Conservation (phyloP, 1,139 yeast genomes). For the Lizanozyma gosingica region DNA sequence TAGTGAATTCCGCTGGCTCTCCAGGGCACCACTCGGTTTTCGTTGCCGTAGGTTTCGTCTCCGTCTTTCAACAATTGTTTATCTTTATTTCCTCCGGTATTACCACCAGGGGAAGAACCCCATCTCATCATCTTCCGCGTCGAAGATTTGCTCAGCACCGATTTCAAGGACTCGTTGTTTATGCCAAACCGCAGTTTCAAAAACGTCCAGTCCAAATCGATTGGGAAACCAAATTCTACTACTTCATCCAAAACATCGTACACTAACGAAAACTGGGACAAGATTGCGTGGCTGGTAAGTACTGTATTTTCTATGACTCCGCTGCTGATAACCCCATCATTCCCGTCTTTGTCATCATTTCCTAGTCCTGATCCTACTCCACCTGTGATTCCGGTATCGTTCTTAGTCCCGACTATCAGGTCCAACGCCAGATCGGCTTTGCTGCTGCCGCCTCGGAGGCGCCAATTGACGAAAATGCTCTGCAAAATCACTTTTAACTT, state of each 20-base stretch:
- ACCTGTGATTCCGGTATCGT: conserved; percentile 1
- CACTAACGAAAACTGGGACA: conserved; percentile 55
- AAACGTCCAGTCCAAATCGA: conserved; percentile 50
- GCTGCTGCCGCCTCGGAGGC: conserved; percentile 5
- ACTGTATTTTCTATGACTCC: neutral
- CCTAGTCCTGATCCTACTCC: neutral
- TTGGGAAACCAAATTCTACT: conserved; percentile 78
- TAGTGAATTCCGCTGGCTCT: conserved; percentile 65
- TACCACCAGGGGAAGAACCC: neutral
- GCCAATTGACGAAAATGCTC: conserved; percentile 10
- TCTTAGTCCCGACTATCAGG: conserved; percentile 1
- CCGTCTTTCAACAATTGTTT: neutral
- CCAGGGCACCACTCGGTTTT: conserved; percentile 43
- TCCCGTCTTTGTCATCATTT: conserved; percentile 9
- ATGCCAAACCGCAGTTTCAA: conserved; percentile 24
- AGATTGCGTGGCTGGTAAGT: conserved; percentile 21
- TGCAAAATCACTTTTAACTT: conserved; percentile 42
- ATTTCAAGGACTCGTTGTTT: neutral
- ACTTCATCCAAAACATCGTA: conserved; percentile 75
- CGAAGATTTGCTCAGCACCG: neutral
- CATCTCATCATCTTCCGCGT: neutral
- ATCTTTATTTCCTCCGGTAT: neutral
- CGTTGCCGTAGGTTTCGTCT: neutral
- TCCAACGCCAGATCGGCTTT: conserved; percentile 4
- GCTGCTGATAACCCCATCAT: conserved; percentile 21